Percentiles rank a stretch among this genome's conserved stretches.
These are phyloP conservation scores for Scheffersomyces cryptocercus DNA, from an alignment of 1,139 yeast species.

Conservation along the genomic window DNA sequence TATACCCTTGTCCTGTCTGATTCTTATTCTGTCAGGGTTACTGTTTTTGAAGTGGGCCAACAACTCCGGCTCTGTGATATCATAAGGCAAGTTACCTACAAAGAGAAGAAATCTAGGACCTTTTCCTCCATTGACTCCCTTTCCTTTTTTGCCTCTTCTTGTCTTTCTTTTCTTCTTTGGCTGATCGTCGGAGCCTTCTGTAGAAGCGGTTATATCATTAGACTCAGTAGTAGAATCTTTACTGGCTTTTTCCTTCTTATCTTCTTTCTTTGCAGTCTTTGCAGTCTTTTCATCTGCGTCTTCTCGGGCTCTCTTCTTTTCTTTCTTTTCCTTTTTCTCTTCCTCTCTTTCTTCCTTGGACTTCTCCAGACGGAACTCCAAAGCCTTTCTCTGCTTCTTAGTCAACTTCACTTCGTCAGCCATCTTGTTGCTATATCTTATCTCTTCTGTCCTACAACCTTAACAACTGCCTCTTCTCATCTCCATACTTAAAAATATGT, in stretches of 20 bases:
- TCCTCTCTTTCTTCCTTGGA: conserved; percentile 40
- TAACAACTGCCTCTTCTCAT: conserved; percentile 5
- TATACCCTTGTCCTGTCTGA: conserved; percentile 83
- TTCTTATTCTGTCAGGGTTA: conserved; percentile 71
- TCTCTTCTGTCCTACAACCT: no score
- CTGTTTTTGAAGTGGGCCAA: conserved; percentile 73
- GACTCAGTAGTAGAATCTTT: conserved; percentile 20
- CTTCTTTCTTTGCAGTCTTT: conserved; percentile 1
- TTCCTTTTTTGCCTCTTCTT: conserved; percentile 74
- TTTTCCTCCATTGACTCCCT: conserved; percentile 47
- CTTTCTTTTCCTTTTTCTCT: conserved; percentile 21
- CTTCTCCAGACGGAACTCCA: conserved; percentile 61
- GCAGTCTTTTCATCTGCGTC: conserved; percentile 3
- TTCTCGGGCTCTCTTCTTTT: conserved; percentile 14
- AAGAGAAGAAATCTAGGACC: conserved; percentile 80
- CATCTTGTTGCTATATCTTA: no score
- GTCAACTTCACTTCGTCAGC: conserved; percentile 46
- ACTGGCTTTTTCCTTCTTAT: not conserved
- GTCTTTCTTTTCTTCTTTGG: conserved; percentile 69
- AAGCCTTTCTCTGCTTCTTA: conserved; percentile 78
- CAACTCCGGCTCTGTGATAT: conserved; percentile 61
- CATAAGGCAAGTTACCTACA: conserved; percentile 90
- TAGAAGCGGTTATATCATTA: conserved; percentile 19
- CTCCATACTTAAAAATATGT: conserved; percentile 1
- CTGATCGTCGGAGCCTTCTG: conserved; percentile 25